A percentile compares a stretch with the other conserved stretches of the same genome.
These are phyloP conservation scores for Colletotrichum plurivorum DNA, from an alignment of 2,329 filamentous ascomycete species.

Conservation along the genomic window DNA sequence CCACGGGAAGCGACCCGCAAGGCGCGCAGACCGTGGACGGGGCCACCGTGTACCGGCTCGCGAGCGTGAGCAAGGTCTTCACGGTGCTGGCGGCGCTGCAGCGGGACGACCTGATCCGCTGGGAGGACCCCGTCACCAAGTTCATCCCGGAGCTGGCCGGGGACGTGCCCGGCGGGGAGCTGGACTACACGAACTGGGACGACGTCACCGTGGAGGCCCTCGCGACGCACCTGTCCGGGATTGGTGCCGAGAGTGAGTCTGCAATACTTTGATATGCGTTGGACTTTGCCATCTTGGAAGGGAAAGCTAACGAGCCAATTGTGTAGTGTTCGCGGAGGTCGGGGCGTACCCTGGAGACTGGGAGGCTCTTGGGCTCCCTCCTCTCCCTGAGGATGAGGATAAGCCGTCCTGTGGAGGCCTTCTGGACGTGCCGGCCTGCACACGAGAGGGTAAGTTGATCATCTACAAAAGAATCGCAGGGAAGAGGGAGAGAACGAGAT, in stretches of 20 bases:
- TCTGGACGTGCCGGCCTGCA: constrained; percentile 50
- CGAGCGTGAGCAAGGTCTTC: constrained; percentile 58
- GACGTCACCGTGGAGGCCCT: constrained; percentile 61
- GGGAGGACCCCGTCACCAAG: constrained; percentile 60
- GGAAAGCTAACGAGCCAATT: not conserved
- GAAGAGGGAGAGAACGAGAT: too few species aligned
- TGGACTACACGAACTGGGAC: constrained; percentile 59
- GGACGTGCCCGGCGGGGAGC: constrained; percentile 44
- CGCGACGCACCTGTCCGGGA: constrained; percentile 61
- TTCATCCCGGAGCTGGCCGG: constrained; percentile 57
- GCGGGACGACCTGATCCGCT: constrained; percentile 29
- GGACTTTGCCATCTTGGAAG: not conserved
- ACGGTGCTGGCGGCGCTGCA: constrained; percentile 36
- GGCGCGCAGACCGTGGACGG: constrained; percentile 46
- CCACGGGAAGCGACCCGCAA: constrained; percentile 31
- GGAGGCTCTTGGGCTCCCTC: constrained; percentile 50
- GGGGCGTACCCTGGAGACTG: constrained; percentile 47
- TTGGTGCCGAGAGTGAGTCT: constrained; percentile 53
- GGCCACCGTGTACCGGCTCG: constrained; percentile 56
- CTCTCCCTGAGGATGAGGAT: constrained; percentile 44
- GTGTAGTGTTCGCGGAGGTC: constrained; percentile 51
- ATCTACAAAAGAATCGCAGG: not conserved
- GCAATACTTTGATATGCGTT: not conserved
- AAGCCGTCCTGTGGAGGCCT: constrained; percentile 53
- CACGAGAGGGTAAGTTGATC: constrained; percentile 42